A percentile compares a stretch with the other conserved stretches of the same genome.
phyloP scores from a whole-genome alignment of 116 monocot species.

The Dioscorea cayenensis region DNA sequence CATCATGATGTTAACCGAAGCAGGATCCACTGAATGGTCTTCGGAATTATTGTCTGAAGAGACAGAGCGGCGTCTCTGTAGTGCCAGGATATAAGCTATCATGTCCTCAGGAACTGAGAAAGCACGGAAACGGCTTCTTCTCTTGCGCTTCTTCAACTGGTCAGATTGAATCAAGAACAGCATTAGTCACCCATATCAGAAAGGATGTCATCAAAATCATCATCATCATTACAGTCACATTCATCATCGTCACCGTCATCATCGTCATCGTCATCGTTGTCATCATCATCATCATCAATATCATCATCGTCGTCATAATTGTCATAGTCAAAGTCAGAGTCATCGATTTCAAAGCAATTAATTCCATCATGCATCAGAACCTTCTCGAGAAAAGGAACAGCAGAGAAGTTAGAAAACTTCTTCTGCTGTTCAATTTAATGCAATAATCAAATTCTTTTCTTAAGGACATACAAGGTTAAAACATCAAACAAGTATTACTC shows the following conservation, averaged over 20 bases:
- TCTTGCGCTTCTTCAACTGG: conserved; percentile 12
- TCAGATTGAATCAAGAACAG: background rate
- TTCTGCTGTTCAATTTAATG: conserved; percentile 5
- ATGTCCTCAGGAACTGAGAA: conserved; percentile 12
- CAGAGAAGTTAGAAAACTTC: conserved; percentile 25
- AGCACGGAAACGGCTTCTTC: background rate
- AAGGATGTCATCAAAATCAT: conserved; percentile 3
- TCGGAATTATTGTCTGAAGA: background rate
- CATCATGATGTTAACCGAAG: conserved; percentile 7
- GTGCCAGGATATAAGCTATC: background rate
- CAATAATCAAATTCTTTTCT: background rate
- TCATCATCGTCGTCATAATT: conserved; percentile 7
- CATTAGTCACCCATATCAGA: conserved; percentile 5
- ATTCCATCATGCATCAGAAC: conserved; percentile 23
- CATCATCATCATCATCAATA: conserved; percentile 4
- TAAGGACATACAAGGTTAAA: background rate
- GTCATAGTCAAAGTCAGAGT: conserved; percentile 9
- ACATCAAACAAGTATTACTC: background rate
- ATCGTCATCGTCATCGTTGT: conserved; percentile 1
- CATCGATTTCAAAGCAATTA: conserved; percentile 21
- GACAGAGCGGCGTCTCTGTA: conserved; percentile 8
- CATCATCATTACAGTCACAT: conserved; percentile 13
- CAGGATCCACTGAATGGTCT: background rate
- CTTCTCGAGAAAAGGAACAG: conserved; percentile 25
- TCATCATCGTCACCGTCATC: conserved; percentile 9